These are phyloP conservation scores for Podospora australis DNA, from an alignment of 495 filamentous ascomycete species.

Conservation along the genomic window DNA sequence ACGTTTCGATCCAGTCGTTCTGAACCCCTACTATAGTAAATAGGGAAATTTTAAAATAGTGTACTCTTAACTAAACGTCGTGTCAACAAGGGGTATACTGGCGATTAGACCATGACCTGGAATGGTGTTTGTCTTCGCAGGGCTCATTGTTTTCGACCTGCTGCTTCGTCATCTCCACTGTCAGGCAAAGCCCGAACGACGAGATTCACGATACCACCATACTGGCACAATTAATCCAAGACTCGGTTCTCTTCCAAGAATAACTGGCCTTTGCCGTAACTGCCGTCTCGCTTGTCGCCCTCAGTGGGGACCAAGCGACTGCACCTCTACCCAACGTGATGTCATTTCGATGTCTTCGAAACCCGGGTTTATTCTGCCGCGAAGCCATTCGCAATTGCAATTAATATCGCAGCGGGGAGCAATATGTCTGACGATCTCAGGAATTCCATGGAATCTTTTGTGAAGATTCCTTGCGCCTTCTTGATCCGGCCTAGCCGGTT, in stretches of 20 bases:
- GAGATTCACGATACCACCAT: neutral
- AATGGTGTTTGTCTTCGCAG: neutral
- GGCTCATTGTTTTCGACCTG: neutral
- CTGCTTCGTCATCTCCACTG: too few species aligned
- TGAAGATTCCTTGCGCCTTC: conserved; percentile 12
- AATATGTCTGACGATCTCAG: conserved; percentile 3
- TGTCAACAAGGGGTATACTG: neutral
- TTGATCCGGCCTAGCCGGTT: conserved; percentile 12
- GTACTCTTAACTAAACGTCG: neutral
- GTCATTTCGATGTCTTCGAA: conserved; percentile 7
- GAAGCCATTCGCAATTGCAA: conserved; percentile 3
- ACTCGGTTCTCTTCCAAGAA: neutral
- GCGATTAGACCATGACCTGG: too few species aligned
- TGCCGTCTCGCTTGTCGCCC: conserved; percentile 6
- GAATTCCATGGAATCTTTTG: conserved; percentile 12
- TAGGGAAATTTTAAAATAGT: neutral
- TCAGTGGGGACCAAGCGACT: neutral
- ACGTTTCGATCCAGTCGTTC: neutral
- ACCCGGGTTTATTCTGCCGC: conserved; percentile 10
- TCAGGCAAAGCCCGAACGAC: neutral
- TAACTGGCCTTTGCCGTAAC: neutral
- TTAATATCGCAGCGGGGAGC: conserved; percentile 1
- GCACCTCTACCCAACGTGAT: too few species aligned
- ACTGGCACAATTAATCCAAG: neutral
- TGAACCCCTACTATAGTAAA: neutral